Conservation (phyloP, 177 flowering plant species). For the Telopea speciosissima region DNA sequence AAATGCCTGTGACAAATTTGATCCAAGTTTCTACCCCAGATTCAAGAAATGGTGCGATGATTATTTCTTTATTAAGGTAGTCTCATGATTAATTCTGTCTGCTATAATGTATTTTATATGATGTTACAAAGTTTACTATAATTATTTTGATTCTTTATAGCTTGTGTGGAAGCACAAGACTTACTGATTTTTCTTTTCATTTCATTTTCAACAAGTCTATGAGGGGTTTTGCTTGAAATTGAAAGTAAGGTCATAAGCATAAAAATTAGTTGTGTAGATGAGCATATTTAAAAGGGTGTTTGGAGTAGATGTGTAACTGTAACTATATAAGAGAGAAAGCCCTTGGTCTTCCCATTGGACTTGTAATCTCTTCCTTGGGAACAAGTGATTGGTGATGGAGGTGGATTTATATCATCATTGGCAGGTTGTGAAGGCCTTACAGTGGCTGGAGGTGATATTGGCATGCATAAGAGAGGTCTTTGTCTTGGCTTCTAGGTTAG, state of each 20-base stretch:
- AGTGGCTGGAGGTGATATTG: neutral
- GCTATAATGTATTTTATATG: neutral
- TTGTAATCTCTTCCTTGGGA: neutral
- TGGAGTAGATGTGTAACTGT: neutral
- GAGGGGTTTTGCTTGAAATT: too few species aligned
- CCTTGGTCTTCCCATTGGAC: neutral
- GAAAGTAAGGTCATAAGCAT: neutral
- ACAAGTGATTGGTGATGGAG: neutral
- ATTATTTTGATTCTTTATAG: neutral
- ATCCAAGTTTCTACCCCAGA: conserved; percentile 86
- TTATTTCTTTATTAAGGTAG: conserved; percentile 87
- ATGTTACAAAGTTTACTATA: too few species aligned
- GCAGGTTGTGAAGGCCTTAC: neutral
- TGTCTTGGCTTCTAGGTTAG: neutral
- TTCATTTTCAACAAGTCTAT: neutral
- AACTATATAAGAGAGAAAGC: neutral
- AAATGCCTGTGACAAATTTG: conserved; percentile 87
- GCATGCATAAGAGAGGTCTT: too few species aligned
- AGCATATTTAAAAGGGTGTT: neutral
- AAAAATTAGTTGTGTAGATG: neutral
- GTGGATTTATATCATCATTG: neutral
- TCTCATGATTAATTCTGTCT: neutral
- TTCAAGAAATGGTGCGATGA: conserved; percentile 99
- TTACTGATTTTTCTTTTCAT: too few species aligned
- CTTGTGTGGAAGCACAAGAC: neutral